Percentiles rank a stretch among this genome's conserved stretches.
Evolutionary conservation across 192 early-diverging fungal species (phyloP).

Genomic region (Fimicolochytrium jonesii): DNA sequence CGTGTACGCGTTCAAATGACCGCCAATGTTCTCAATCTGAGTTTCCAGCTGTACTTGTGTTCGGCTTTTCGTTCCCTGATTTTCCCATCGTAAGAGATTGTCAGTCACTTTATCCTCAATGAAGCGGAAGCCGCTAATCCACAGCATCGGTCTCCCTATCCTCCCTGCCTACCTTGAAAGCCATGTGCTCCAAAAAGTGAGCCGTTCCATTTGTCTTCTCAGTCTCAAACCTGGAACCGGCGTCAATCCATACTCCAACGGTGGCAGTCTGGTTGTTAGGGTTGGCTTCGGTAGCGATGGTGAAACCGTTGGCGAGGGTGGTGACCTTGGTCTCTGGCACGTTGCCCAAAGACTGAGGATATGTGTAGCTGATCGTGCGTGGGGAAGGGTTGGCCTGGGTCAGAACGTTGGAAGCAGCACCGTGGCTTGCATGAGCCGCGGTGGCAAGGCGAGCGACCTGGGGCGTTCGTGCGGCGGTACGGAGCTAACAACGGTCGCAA

Average conservation of each 20-base stretch:
- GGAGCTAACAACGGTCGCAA: too few species aligned
- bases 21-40: constrained; percentile 97
- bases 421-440: too few species aligned
- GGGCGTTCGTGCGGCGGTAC: too few species aligned
- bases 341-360: constrained; percentile 43
- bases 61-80: constrained; percentile 85
- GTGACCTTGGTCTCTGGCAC: constrained; percentile 49
- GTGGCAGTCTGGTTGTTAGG: constrained; percentile 57
- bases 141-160: too few species aligned
- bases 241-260: constrained; percentile 62
- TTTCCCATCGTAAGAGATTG: too few species aligned
- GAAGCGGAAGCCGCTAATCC: too few species aligned
- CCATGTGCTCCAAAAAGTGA: constrained; percentile 99
- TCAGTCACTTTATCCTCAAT: too few species aligned
- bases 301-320: constrained; percentile 52
- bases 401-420: too few species aligned
- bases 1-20: constrained; percentile 97
- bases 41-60: constrained; percentile 88
- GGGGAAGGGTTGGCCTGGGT: constrained; percentile 14
- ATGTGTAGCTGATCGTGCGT: constrained; percentile 35
- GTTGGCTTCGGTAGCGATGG: constrained; percentile 53
- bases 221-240: constrained; percentile 54
- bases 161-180: constrained; percentile 76
- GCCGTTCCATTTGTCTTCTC: constrained; percentile 89
- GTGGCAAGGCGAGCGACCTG: too few species aligned